Conservation (phyloP, 306 rosid species). For the Quercus wislizeni region DNA sequence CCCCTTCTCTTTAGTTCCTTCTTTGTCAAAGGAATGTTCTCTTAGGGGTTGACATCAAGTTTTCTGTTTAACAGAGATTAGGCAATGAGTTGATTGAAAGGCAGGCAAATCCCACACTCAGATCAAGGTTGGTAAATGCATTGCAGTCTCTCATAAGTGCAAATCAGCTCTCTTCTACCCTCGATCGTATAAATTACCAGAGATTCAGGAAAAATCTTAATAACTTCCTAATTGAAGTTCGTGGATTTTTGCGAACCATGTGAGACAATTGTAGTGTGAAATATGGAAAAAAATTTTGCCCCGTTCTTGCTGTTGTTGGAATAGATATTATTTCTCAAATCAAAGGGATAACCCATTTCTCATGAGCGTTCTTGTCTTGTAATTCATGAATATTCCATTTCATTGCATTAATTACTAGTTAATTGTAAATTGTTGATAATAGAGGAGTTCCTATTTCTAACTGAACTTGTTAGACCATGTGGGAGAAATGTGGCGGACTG, state of each 20-base stretch:
- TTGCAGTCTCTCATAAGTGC: slow-evolving; percentile 69
- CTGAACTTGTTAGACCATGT: neutral
- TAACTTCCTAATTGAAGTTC: slow-evolving; percentile 74
- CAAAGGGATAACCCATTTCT: neutral
- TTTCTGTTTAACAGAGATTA: slow-evolving; percentile 51
- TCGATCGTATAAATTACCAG: slow-evolving; percentile 80
- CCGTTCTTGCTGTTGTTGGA: neutral
- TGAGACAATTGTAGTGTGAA: slow-evolving; percentile 22
- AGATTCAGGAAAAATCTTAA: slow-evolving; percentile 83
- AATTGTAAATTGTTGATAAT: neutral
- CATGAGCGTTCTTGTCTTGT: neutral
- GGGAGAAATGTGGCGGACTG: too few relatives aligned
- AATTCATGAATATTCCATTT: neutral
- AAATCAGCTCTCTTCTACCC: slow-evolving; percentile 76
- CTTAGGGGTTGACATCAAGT: neutral
- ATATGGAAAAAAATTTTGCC: neutral
- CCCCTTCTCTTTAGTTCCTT: neutral
- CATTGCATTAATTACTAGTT: neutral
- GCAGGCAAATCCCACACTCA: slow-evolving; percentile 62
- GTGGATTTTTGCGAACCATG: slow-evolving; percentile 80
- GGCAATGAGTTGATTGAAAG: slow-evolving; percentile 75
- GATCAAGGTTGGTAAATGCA: slow-evolving; percentile 68
- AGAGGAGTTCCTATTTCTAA: neutral
- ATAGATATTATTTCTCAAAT: neutral
- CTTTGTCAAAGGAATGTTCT: slow-evolving; percentile 15